Evolutionary conservation across 805 yeast species (phyloP), one percentile per base, ranked within the genome.

Genomic region (Zygosaccharomyces pseudorouxii): DNA sequence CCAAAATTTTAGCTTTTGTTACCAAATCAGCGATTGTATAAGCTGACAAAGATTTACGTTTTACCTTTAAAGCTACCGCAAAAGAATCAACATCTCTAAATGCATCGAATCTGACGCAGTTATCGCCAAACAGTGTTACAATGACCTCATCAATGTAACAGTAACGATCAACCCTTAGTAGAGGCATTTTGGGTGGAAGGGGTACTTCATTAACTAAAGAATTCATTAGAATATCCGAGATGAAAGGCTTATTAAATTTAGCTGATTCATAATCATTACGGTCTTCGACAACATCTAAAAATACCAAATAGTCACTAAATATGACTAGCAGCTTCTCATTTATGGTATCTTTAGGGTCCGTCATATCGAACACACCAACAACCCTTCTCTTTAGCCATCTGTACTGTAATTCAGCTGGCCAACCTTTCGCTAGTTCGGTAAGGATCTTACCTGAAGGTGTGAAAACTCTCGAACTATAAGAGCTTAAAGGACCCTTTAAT

Each of bases 381-480:
- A 92, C 93, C 51, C 95, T 76, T 53, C 98, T 74, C 31, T 84
- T 78, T 25, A 89, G 64, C 97, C 97, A 90, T 18, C 95, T 96
- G 60, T 82, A 84, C 54, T 87, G 95, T 20, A 92, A 71, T 54
- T 84, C 90, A 0, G 79, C 69, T 0, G 98, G 98, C 97, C 97
- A 90, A 10, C 80, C 81, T 12, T 79, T 74, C 3, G 96, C 95
- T 16, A 89, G 66, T 57, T 89, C 96, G 0, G 95, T 83, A 43
- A 92, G 69, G 3, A 92, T 75, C 63, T 89, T 89, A 0, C 97
- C 97, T 0, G 96, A 83, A 2, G 96, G 96, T 0, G 97, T 90
- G 63, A 89, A 86, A 0, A 89, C 81, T 54, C 96, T 70, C 46
- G 81, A 73, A 51, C 76, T 78, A 53, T 78, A 81, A 7, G 80